These are phyloP conservation scores for Mortierella sp. DNA, from an alignment of 371 early-diverging fungal species.

Conservation along the genomic window DNA sequence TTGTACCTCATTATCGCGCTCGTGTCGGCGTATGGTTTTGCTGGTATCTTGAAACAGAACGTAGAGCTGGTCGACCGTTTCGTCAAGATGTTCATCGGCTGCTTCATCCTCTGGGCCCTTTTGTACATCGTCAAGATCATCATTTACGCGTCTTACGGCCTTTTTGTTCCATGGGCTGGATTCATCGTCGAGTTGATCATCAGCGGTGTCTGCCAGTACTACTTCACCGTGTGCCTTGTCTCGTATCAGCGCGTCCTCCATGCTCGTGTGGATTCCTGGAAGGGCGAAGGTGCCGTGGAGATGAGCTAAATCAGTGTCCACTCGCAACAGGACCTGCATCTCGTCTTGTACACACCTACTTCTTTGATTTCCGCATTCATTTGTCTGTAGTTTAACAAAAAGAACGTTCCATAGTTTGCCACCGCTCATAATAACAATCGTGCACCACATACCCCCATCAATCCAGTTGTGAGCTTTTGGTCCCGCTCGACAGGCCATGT, in stretches of 20 bases:
- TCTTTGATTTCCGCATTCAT: too few relatives aligned
- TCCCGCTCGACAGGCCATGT: too few relatives aligned
- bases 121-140: slow-evolving; percentile 24
- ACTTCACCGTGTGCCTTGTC: slow-evolving; percentile 44
- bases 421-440: too few relatives aligned
- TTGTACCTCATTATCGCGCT: slow-evolving; percentile 25
- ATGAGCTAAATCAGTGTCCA: too few relatives aligned
- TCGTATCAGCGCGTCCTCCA: slow-evolving; percentile 46
- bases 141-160: background rate
- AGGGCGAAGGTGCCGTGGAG: too few relatives aligned
- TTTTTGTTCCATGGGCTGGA: slow-evolving; percentile 10
- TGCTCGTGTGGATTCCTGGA: slow-evolving; percentile 15
- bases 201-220: slow-evolving; percentile 30
- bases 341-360: too few relatives aligned
- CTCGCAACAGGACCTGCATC: too few relatives aligned
- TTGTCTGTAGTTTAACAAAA: too few relatives aligned
- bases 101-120: slow-evolving; percentile 29
- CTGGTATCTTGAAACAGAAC: slow-evolving; percentile 35
- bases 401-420: too few relatives aligned
- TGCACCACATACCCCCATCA: too few relatives aligned
- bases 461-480: too few relatives aligned
- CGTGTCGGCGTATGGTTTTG: slow-evolving; percentile 27
- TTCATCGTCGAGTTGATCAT: slow-evolving; percentile 26
- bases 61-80: slow-evolving; percentile 24
- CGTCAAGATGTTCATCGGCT: slow-evolving; percentile 23